A percentile compares a stretch with the other conserved stretches of the same genome.
Evolutionary conservation across 2,329 filamentous ascomycete species (phyloP).

Genomic region (Fusarium napiforme): DNA sequence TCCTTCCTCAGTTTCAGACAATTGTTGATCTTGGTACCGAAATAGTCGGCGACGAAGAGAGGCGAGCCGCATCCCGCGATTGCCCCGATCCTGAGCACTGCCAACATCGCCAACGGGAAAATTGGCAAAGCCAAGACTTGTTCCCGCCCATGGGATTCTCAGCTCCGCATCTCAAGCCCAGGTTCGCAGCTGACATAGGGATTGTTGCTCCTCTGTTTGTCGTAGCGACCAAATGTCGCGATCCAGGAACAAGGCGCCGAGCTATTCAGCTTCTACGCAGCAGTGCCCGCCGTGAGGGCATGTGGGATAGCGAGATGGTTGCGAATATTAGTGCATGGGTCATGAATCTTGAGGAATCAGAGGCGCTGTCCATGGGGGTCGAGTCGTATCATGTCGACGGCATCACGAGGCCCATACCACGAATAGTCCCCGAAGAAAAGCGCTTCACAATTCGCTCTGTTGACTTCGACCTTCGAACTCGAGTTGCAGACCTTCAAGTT

Average conservation of each 20-base stretch:
- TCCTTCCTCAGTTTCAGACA: slow-evolving; percentile 61
- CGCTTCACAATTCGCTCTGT: slow-evolving; percentile 67
- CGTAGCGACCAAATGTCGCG: slow-evolving; percentile 73
- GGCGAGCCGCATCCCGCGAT: slow-evolving; percentile 58
- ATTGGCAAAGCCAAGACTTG: slow-evolving; percentile 44
- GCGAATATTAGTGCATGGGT: slow-evolving; percentile 67
- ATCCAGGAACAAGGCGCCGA: slow-evolving; percentile 65
- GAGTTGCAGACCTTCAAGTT: slow-evolving; percentile 61
- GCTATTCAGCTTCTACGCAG: slow-evolving; percentile 70
- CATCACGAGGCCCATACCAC: slow-evolving; percentile 24
- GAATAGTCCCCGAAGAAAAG: slow-evolving; percentile 61
- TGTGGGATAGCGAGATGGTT: slow-evolving; percentile 74
- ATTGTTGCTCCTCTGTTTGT: slow-evolving; percentile 73
- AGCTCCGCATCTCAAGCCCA: slow-evolving; percentile 66
- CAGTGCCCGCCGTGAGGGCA: slow-evolving; percentile 71
- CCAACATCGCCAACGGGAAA: slow-evolving; percentile 50
- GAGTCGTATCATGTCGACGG: slow-evolving; percentile 16
- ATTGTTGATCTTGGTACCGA: slow-evolving; percentile 69
- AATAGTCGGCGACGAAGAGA: slow-evolving; percentile 68
- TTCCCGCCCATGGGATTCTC: slow-evolving; percentile 56
- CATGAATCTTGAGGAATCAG: slow-evolving; percentile 64
- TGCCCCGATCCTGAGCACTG: slow-evolving; percentile 59
- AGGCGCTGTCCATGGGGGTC: slow-evolving; percentile 45
- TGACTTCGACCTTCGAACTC: slow-evolving; percentile 66
- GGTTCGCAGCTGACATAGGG: slow-evolving; percentile 72